These are phyloP conservation scores for Eucalyptus curtisii DNA, from an alignment of 345 rosid genomes.

Conservation along the genomic window DNA sequence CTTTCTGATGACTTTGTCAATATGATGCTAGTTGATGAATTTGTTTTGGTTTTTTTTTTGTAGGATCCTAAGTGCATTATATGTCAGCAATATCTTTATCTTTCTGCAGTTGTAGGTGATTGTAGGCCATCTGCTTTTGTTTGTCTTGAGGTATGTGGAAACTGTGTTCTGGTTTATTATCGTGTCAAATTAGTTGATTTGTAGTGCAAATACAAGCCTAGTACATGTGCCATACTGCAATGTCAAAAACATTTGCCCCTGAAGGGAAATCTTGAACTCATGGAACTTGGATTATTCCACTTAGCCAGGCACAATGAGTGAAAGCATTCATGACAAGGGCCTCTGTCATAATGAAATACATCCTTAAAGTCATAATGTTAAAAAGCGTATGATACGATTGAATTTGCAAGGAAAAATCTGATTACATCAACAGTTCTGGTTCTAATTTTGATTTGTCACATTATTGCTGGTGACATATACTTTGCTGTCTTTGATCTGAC, in stretches of 20 bases:
- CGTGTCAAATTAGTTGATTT: background rate
- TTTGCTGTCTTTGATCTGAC: background rate
- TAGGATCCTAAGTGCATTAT: constrained; percentile 89
- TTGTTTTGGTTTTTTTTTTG: constrained; percentile 15
- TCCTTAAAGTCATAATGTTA: background rate
- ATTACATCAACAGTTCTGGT: background rate
- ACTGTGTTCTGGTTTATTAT: background rate
- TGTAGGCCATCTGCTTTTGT: constrained; percentile 80
- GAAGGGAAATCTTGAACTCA: background rate
- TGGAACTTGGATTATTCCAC: background rate
- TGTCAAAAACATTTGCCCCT: background rate
- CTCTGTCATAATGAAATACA: background rate
- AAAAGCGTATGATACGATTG: background rate
- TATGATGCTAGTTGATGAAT: background rate
- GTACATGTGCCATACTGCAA: background rate
- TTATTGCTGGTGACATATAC: background rate
- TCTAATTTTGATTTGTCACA: background rate
- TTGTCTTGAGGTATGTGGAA: constrained; percentile 73
- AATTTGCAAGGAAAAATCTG: background rate
- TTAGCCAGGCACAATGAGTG: background rate
- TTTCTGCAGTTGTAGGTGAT: constrained; percentile 64
- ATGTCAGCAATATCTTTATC: constrained; percentile 83
- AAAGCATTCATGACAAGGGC: background rate
- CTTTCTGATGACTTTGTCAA: background rate
- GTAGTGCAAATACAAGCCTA: background rate